phyloP scores from a whole-genome alignment of 1,139 yeast species.

The Diutina mesorugosa region DNA sequence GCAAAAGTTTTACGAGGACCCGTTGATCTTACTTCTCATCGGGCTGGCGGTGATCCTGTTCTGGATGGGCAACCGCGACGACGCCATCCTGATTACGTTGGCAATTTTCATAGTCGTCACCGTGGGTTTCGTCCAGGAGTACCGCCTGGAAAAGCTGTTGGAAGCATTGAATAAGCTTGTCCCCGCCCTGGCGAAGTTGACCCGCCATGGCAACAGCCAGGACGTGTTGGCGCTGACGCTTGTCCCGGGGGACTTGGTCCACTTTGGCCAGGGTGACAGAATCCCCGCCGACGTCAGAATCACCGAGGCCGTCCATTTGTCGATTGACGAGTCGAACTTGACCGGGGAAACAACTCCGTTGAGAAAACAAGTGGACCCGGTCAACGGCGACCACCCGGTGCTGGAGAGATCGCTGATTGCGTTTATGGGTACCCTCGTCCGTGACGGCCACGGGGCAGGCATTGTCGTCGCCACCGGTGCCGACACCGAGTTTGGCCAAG shows the following conservation, averaged over 20 bases:
- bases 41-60: slow-evolving; percentile 82
- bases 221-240: slow-evolving; percentile 74
- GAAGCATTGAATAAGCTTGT: slow-evolving; percentile 86
- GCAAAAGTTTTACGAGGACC: slow-evolving; percentile 76
- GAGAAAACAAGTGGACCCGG: slow-evolving; percentile 31
- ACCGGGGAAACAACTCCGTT: slow-evolving; percentile 93
- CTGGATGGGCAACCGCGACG: slow-evolving; percentile 87
- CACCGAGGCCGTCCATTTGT: slow-evolving; percentile 60
- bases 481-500: slow-evolving; percentile 80
- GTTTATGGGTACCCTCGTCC: slow-evolving; percentile 90
- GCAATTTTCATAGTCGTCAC: slow-evolving; percentile 86
- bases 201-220: slow-evolving; percentile 64
- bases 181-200: slow-evolving; percentile 85
- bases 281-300: slow-evolving; percentile 89
- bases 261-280: slow-evolving; percentile 82
- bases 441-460: slow-evolving; percentile 90
- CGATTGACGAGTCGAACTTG: slow-evolving; percentile 82
- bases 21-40: slow-evolving; percentile 70
- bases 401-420: slow-evolving; percentile 68
- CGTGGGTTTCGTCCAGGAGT: slow-evolving; percentile 94
- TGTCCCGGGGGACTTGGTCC: slow-evolving; percentile 92
- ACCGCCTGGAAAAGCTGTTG: slow-evolving; percentile 82
- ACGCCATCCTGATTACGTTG: slow-evolving; percentile 76
- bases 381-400: slow-evolving; percentile 21
- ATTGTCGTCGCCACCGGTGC: slow-evolving; percentile 84